Evolutionary conservation across 805 yeast species (phyloP).

Genomic region (Saccharomycopsis sp.): DNA sequence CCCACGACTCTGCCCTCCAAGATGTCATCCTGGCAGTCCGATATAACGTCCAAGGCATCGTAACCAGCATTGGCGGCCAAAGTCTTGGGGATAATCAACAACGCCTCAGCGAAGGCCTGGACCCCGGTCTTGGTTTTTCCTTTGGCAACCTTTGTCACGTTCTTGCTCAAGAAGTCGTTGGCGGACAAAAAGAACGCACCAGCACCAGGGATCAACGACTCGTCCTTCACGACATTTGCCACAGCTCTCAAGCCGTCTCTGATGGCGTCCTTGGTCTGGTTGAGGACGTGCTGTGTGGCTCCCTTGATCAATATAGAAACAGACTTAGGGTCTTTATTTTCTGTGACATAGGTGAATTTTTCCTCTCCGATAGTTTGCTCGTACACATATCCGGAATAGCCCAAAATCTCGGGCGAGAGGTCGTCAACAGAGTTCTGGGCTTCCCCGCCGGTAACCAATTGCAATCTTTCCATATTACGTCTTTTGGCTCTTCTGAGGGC

Average conservation of each 20-base stretch:
- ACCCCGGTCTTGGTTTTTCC: conserved; percentile 89
- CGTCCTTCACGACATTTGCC: conserved; percentile 82
- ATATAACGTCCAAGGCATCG: conserved; percentile 83
- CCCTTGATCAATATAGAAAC: conserved; percentile 92
- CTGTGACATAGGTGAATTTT: conserved; percentile 92
- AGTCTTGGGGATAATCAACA: conserved; percentile 88
- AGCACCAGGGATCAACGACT: conserved; percentile 88
- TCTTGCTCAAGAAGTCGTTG: conserved; percentile 53
- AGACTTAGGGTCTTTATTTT: conserved; percentile 80
- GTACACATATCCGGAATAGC: conserved; percentile 83
- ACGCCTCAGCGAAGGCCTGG: conserved; percentile 88
- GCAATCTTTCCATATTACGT: conserved; percentile 98
- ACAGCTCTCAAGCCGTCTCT: conserved; percentile 96
- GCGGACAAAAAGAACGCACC: conserved; percentile 92
- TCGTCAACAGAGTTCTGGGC: conserved; percentile 98
- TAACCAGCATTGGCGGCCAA: conserved; percentile 87
- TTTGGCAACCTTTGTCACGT: conserved; percentile 47
- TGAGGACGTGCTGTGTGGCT: conserved; percentile 80
- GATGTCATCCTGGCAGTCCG: conserved; percentile 84
- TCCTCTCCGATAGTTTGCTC: conserved; percentile 96
- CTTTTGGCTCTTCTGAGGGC: conserved; percentile 98
- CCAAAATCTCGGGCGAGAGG: conserved; percentile 68
- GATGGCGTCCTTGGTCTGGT: conserved; percentile 93
- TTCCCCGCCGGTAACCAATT: conserved; percentile 92
- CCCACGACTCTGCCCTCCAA: conserved; percentile 82